Base-by-base conservation (phyloP, 768 basidiomycete species). In the Sporobolomyces phaffii region DNA sequence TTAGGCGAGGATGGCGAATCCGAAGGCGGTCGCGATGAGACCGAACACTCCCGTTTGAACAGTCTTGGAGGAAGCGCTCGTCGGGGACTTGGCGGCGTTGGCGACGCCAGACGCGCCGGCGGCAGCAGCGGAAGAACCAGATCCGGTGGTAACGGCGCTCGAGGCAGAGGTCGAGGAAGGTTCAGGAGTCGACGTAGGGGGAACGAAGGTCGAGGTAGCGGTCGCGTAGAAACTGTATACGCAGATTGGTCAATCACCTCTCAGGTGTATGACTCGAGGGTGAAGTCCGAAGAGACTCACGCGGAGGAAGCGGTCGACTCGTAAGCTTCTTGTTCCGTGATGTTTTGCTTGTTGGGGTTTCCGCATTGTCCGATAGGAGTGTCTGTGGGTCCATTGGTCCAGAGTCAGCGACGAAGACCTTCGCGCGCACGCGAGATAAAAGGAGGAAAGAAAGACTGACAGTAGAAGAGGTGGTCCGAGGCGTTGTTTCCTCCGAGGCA, bases 401-500 rank as follows among this genome's bases (percentile, higher is more conserved):
- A 7, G 2, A 31, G 31, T 17, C 53, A 28, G 22, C n/a, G 34
- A n/a, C n/a, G n/a, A 20, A 28, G 9, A 40, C 26, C 41, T 34
- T 36, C 5, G 38, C 29, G 26, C 44, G 20, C 40, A 26, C 41
- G 38, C n/a, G 34, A 28, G 38, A 28, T 33, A n/a, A 33, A 48
- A 18, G 52, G 22, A 40, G 33, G 24, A 14, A 26, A 11, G 26
- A 51, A 22, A 47, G 11, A 51, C 52, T 24, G 31, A 62, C 45
- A 71, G 70, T 67, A 67, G 36, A 41, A 60, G 62, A 51, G 43
- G 29, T 60, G 62, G 59, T 74, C 73, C 20, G 36, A 22, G 28
- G 34, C 44, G 33, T 48, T 54, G 47, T 70, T 36, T 11, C 69
- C 69, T 6, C 73, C 73, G 41, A 60, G 53, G 63, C 73, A 74